Evolutionary conservation across 441 rosid genomes (phyloP).

Genomic region (Brassica hybrid): DNA sequence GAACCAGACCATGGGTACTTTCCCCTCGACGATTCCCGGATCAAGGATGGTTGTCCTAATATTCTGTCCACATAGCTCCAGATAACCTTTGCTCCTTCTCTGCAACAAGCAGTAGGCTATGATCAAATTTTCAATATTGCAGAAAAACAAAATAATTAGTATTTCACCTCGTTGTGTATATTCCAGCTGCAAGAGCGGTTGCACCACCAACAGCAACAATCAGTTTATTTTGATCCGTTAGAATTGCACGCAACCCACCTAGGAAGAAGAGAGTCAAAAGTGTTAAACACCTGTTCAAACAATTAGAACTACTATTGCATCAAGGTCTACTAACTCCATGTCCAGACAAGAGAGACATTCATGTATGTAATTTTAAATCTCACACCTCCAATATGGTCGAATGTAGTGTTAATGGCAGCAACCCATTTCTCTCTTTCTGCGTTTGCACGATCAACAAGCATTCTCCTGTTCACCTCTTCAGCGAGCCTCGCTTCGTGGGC

Average conservation of each 20-base stretch:
- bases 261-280: no score
- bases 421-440: conserved; percentile 99
- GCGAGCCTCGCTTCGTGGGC: conserved; percentile 97
- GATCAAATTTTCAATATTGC: neutral
- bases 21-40: conserved; percentile 95
- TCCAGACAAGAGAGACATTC: no score
- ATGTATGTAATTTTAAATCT: no score
- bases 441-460: conserved; percentile 90
- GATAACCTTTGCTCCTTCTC: conserved; percentile 97
- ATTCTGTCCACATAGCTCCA: conserved; percentile 99
- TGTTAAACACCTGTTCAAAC: no score
- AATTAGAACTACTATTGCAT: no score
- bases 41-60: conserved; percentile 93
- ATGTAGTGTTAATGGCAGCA: conserved; percentile 95
- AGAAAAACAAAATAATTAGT: no score
- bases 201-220: neutral
- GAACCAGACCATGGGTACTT: conserved; percentile 98
- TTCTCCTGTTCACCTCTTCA: conserved; percentile 92
- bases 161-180: no score
- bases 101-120: conserved; percentile 41
- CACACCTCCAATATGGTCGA: conserved; percentile 96
- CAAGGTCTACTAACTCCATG: no score
- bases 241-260: no score
- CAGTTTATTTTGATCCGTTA: no score
- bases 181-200: no score